phyloP scores from a whole-genome alignment of 345 rosid species.

The Gossypium raimondii region DNA sequence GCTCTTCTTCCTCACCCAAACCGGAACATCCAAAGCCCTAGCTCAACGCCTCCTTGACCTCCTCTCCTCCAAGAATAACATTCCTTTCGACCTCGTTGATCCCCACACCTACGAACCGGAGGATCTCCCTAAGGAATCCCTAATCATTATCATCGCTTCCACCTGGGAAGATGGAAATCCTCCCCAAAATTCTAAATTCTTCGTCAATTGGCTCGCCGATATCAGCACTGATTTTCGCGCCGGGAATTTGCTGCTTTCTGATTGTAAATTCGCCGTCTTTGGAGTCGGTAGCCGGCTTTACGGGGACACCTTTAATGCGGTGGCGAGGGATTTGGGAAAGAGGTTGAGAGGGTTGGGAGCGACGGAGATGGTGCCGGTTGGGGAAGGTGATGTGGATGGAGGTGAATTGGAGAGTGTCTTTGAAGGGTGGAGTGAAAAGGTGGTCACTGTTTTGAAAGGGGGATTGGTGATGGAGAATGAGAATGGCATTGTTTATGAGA shows the following conservation, averaged over 20 bases:
- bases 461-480: slow-evolving; percentile 30
- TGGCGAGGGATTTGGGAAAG: slow-evolving; percentile 62
- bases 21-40: slow-evolving; percentile 70
- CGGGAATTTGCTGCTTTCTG: slow-evolving; percentile 63
- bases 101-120: slow-evolving; percentile 82
- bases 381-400: slow-evolving; percentile 74
- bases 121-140: slow-evolving; percentile 63
- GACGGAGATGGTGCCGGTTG: slow-evolving; percentile 50
- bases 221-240: slow-evolving; percentile 89
- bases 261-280: slow-evolving; percentile 73
- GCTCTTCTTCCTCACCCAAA: slow-evolving; percentile 73
- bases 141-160: slow-evolving; percentile 69
- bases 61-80: slow-evolving; percentile 29
- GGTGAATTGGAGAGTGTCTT: slow-evolving; percentile 60
- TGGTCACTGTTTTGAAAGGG: slow-evolving; percentile 54
- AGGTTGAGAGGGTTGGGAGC: slow-evolving; percentile 75
- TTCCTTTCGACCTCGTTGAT: slow-evolving; percentile 69
- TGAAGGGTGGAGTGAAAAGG: slow-evolving; percentile 56
- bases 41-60: slow-evolving; percentile 54
- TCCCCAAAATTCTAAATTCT: slow-evolving; percentile 58
- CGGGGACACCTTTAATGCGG: slow-evolving; percentile 63
- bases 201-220: slow-evolving; percentile 71
- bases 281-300: slow-evolving; percentile 81
- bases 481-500: slow-evolving; percentile 28
- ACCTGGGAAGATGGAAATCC: slow-evolving; percentile 89